phyloP scores from a whole-genome alignment of 139 green algal species.

The Chlorella vulgaris region DNA sequence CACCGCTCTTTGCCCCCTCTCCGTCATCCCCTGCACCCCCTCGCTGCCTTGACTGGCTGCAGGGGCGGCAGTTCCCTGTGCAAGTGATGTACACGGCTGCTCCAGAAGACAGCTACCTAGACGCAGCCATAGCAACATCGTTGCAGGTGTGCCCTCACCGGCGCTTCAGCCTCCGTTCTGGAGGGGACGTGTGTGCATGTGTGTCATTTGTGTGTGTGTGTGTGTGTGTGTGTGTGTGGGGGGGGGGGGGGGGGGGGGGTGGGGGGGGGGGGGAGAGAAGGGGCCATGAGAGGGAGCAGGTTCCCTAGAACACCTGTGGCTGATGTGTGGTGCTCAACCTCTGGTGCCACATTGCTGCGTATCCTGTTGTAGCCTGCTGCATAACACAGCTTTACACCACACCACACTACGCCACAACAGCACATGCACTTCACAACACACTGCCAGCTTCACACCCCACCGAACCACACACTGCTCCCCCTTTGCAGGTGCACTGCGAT shows the following conservation, averaged over 20 bases:
- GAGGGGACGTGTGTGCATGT: no score
- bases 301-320: no score
- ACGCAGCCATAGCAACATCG: slow-evolving; percentile 77
- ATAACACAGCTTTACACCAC: no score
- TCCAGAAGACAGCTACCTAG: slow-evolving; percentile 90
- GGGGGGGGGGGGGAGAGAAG: not conserved
- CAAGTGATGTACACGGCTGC: slow-evolving; percentile 72
- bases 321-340: no score
- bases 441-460: not conserved
- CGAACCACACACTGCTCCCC: not conserved
- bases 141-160: slow-evolving; percentile 80
- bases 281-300: no score
- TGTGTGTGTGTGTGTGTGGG: not conserved
- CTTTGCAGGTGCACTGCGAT: slow-evolving; percentile 69
- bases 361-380: no score
- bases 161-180: no score
- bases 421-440: not conserved
- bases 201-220: not conserved
- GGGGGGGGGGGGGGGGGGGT: not conserved
- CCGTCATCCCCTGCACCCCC: not conserved
- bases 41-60: not conserved
- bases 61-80: slow-evolving; percentile 82
- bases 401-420: not conserved
- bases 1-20: not conserved
- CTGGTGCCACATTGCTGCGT: no score